Evolutionary conservation across 768 basidiomycete genomes (phyloP).

Genomic region (Omphalotus guepiniiformis): DNA sequence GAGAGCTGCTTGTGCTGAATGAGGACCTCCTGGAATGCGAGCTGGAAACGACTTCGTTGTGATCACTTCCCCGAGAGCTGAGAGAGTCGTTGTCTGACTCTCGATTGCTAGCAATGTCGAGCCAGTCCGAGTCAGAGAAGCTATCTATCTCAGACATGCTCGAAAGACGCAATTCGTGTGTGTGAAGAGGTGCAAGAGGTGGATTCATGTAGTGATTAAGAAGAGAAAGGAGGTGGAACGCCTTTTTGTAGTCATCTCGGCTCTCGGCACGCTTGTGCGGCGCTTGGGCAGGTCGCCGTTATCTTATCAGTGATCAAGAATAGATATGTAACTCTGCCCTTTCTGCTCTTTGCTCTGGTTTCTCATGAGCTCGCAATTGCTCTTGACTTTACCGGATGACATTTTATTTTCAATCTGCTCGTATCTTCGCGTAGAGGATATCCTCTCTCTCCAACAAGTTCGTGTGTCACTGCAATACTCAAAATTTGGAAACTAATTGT

Average conservation of each 20-base stretch:
- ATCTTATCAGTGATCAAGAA: conserved; percentile 10
- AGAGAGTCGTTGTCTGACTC: conserved; percentile 71
- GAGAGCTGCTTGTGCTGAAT: conserved; percentile 63
- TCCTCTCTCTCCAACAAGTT: conserved; percentile 49
- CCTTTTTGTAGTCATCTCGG: conserved; percentile 8
- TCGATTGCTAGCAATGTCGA: conserved; percentile 67
- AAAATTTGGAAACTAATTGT: not conserved
- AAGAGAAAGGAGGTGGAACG: conserved; percentile 18
- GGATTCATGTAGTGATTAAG: conserved; percentile 29
- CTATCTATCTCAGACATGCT: conserved; percentile 61
- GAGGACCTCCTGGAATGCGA: conserved; percentile 68
- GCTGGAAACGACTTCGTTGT: conserved; percentile 44
- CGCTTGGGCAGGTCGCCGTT: not conserved
- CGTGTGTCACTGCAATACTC: conserved; percentile 8
- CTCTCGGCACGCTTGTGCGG: not conserved
- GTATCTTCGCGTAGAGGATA: conserved; percentile 31
- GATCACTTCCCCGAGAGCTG: conserved; percentile 59
- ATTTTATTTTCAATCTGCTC: conserved; percentile 35
- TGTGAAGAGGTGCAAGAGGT: conserved; percentile 13
- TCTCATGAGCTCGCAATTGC: conserved; percentile 11
- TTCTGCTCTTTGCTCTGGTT: not conserved
- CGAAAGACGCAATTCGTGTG: conserved; percentile 32
- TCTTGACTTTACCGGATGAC: conserved; percentile 39
- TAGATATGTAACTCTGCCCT: not conserved
- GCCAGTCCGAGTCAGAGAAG: conserved; percentile 81